Conservation (phyloP, 2,329 filamentous ascomycete genomes). For the Aspergillus carbonarius region DNA sequence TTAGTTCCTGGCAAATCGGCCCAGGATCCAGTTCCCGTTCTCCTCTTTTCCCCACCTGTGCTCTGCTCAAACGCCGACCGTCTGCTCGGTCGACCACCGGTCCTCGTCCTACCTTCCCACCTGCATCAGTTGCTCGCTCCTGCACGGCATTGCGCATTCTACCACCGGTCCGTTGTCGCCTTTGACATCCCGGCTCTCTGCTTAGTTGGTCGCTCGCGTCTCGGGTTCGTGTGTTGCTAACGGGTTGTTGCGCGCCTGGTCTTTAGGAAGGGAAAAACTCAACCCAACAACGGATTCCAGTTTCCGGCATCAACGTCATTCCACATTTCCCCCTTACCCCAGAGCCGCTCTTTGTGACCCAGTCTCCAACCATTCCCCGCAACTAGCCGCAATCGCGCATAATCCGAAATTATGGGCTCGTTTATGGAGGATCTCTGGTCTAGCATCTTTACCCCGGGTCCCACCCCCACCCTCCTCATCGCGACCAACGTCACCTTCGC, state of each 20-base stretch:
- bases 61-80: slow-evolving; percentile 16
- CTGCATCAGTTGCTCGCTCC: not conserved
- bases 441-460: slow-evolving; percentile 89
- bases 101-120: not conserved
- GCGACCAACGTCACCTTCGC: slow-evolving; percentile 91
- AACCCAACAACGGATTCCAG: slow-evolving; percentile 12
- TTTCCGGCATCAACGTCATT: slow-evolving; percentile 17
- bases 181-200: not conserved
- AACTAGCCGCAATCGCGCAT: slow-evolving; percentile 2
- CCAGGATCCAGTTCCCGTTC: slow-evolving; percentile 9
- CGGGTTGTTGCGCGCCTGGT: not conserved
- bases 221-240: not conserved
- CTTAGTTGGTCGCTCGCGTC: not conserved
- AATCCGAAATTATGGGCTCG: slow-evolving; percentile 38
- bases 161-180: not conserved
- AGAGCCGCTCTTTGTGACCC: not conserved
- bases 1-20: slow-evolving; percentile 11
- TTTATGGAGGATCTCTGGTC: slow-evolving; percentile 79
- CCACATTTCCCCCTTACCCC: not conserved
- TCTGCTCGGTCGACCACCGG: not conserved
- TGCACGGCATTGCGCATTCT: not conserved
- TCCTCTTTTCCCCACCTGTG: slow-evolving; percentile 13
- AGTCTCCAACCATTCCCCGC: slow-evolving; percentile 2
- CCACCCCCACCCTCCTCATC: slow-evolving; percentile 81
- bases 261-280: not conserved